Conservation (phyloP, 805 yeast genomes). For the Starmerella bombi region DNA sequence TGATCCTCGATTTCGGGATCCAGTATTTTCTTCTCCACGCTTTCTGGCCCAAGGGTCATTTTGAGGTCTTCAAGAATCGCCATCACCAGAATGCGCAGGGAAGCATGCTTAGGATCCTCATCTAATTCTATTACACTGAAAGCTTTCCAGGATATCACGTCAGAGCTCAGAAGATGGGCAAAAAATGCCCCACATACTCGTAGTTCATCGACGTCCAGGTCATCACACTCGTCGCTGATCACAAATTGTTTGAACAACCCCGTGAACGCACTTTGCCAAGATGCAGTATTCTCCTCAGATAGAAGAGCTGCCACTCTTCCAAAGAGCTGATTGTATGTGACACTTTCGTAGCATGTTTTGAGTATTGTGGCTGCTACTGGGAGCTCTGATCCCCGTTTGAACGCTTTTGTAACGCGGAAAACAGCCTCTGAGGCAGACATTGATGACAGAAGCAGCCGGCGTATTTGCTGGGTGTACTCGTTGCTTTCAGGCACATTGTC, state of each 20-base stretch:
- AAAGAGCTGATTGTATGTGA: slow-evolving; percentile 72
- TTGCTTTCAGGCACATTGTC: too few species aligned
- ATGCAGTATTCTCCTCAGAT: slow-evolving; percentile 32
- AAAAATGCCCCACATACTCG: slow-evolving; percentile 72
- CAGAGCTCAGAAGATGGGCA: slow-evolving; percentile 70
- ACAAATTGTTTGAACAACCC: slow-evolving; percentile 35
- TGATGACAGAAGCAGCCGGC: slow-evolving; percentile 51
- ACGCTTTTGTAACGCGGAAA: slow-evolving; percentile 52
- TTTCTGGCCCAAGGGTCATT: too few species aligned
- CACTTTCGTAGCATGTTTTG: slow-evolving; percentile 73
- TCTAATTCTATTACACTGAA: slow-evolving; percentile 46
- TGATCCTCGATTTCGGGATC: too few species aligned
- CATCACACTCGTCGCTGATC: slow-evolving; percentile 46
- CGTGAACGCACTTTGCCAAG: slow-evolving; percentile 48
- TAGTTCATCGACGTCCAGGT: slow-evolving; percentile 57
- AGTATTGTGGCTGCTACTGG: slow-evolving; percentile 59
- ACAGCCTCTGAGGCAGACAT: slow-evolving; percentile 88
- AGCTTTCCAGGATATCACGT: slow-evolving; percentile 50
- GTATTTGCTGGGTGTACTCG: neutral
- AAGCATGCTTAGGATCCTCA: slow-evolving; percentile 62
- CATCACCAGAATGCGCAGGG: slow-evolving; percentile 65
- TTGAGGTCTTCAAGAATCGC: slow-evolving; percentile 60
- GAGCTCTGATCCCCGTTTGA: slow-evolving; percentile 29
- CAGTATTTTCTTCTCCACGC: too few species aligned
- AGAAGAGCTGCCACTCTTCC: slow-evolving; percentile 65